Conservation (phyloP, 768 basidiomycete species). For the Lentinula guzmanii region DNA sequence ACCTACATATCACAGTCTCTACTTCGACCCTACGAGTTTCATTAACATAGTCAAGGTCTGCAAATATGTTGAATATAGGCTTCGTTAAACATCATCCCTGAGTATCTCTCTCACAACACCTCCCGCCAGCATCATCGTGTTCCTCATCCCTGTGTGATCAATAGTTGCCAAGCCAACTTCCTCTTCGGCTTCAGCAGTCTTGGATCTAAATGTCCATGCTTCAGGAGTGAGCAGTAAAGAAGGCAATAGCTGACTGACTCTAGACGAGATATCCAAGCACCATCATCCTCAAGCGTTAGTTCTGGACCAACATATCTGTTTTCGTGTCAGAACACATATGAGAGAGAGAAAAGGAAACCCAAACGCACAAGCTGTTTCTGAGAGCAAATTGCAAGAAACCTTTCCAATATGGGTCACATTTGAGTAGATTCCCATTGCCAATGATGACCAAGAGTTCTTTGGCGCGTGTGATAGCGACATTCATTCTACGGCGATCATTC, state of each 20-base stretch:
- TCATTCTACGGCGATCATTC: slow-evolving; percentile 31
- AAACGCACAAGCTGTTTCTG: slow-evolving; percentile 37
- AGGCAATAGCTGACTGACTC: slow-evolving; percentile 26
- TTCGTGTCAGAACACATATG: not conserved
- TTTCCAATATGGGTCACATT: slow-evolving; percentile 45
- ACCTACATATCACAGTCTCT: not conserved
- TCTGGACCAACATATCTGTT: slow-evolving; percentile 38
- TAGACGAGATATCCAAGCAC: slow-evolving; percentile 41
- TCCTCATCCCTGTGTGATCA: slow-evolving; percentile 1
- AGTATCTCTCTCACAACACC: slow-evolving; percentile 28
- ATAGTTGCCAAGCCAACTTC: slow-evolving; percentile 21
- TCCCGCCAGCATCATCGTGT: slow-evolving; percentile 19
- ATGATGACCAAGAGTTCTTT: slow-evolving; percentile 45
- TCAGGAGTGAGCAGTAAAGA: slow-evolving; percentile 9
- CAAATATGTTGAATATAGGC: not conserved
- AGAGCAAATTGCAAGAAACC: slow-evolving; percentile 41
- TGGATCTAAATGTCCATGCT: slow-evolving; percentile 14
- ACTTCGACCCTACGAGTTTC: not conserved
- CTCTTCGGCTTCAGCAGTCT: slow-evolving; percentile 18
- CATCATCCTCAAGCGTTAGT: slow-evolving; percentile 36
- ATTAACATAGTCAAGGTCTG: not conserved
- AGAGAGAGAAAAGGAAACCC: not conserved
- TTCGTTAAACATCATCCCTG: slow-evolving; percentile 13
- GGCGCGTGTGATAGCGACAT: slow-evolving; percentile 49
- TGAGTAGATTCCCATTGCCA: slow-evolving; percentile 36